Percentiles rank a stretch among this genome's conserved stretches.
phyloP scores from a whole-genome alignment of 345 rosid species.

The Aurinia saxatilis region DNA sequence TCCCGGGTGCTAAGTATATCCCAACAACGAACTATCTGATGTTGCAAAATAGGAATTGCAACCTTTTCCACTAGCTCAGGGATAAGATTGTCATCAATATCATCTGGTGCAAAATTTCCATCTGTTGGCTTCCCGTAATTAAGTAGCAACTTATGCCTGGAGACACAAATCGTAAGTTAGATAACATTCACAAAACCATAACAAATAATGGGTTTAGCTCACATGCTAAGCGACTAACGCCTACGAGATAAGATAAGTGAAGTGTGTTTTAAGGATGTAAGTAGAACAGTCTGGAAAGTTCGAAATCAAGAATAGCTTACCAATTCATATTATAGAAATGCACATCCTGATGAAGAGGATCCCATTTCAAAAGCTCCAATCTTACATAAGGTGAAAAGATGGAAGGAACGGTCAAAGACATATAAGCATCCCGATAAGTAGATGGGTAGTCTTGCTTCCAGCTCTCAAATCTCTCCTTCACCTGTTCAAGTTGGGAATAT shows the following conservation, averaged over 20 bases:
- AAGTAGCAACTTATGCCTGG: slow-evolving; percentile 79
- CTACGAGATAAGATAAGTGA: not conserved
- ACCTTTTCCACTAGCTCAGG: slow-evolving; percentile 87
- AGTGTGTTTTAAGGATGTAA: not conserved
- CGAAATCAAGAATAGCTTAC: slow-evolving; percentile 29
- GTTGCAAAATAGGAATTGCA: slow-evolving; percentile 79
- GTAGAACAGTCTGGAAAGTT: not conserved
- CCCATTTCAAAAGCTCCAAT: slow-evolving; percentile 90
- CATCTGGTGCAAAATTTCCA: slow-evolving; percentile 53
- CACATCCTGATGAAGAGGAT: slow-evolving; percentile 70
- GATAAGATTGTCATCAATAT: slow-evolving; percentile 79
- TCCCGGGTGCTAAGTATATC: slow-evolving; percentile 76
- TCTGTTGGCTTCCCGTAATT: slow-evolving; percentile 76
- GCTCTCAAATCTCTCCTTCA: slow-evolving; percentile 73
- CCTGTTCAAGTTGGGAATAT: slow-evolving; percentile 70
- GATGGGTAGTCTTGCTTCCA: slow-evolving; percentile 79
- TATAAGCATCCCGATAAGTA: slow-evolving; percentile 81
- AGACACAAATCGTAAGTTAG: slow-evolving; percentile 20
- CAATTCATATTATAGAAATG: slow-evolving; percentile 84
- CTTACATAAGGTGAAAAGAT: slow-evolving; percentile 93
- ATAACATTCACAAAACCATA: not conserved
- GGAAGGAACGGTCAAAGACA: slow-evolving; percentile 75
- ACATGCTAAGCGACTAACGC: not conserved
- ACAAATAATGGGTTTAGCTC: not conserved
- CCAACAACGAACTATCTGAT: slow-evolving; percentile 82